Conservation (phyloP, 495 filamentous ascomycete genomes). For the Pseudoneurospora amorphoporcata region DNA sequence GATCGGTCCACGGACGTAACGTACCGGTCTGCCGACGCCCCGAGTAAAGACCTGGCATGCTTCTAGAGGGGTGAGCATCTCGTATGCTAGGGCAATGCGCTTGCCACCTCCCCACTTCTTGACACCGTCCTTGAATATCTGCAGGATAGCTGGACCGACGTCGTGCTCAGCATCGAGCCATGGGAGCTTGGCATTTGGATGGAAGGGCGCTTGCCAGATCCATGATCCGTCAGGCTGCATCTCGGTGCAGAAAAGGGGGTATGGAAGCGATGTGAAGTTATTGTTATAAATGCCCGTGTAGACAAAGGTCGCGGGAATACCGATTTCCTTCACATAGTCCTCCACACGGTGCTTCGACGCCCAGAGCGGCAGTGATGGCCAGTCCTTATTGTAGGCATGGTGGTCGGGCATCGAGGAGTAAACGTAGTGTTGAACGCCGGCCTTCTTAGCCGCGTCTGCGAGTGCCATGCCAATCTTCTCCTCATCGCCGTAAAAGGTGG, state of each 20-base stretch:
- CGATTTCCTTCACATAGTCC: slow-evolving; percentile 76
- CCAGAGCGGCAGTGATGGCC: slow-evolving; percentile 84
- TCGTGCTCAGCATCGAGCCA: slow-evolving; percentile 98
- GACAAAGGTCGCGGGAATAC: slow-evolving; percentile 79
- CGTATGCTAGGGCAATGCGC: slow-evolving; percentile 89
- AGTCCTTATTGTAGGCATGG: slow-evolving; percentile 52
- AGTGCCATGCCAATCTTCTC: slow-evolving; percentile 74
- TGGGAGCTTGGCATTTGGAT: slow-evolving; percentile 76
- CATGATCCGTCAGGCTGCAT: slow-evolving; percentile 74
- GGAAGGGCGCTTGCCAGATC: slow-evolving; percentile 89
- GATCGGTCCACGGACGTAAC: slow-evolving; percentile 67
- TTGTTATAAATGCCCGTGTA: slow-evolving; percentile 98
- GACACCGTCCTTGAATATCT: slow-evolving; percentile 89
- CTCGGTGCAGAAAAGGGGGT: slow-evolving; percentile 92
- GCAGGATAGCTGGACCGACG: slow-evolving; percentile 84
- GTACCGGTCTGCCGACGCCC: slow-evolving; percentile 66
- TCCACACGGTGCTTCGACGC: slow-evolving; percentile 84
- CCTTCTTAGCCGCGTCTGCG: slow-evolving; percentile 80
- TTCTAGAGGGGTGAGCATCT: slow-evolving; percentile 73
- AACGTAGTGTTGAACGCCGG: slow-evolving; percentile 80
- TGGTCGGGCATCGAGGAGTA: slow-evolving; percentile 98
- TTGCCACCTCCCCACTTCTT: slow-evolving; percentile 82
- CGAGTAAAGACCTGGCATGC: slow-evolving; percentile 69
- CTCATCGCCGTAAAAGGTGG: slow-evolving; percentile 95
- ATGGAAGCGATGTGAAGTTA: slow-evolving; percentile 90